These are phyloP conservation scores for Epichloe gansuensis DNA, from an alignment of 2,329 filamentous ascomycete species.

Conservation along the genomic window DNA sequence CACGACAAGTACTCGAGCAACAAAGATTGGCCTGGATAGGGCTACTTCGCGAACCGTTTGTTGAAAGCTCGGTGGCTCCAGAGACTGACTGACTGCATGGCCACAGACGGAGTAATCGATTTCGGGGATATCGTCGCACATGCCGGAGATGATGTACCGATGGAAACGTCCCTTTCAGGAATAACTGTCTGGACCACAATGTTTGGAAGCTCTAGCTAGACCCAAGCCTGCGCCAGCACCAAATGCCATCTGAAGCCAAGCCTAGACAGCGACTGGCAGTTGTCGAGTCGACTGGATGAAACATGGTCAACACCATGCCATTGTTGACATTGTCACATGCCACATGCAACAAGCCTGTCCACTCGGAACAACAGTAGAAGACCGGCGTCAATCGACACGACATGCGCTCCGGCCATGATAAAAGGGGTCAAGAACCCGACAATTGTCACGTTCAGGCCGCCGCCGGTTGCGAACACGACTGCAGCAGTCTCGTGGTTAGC, in stretches of 20 bases:
- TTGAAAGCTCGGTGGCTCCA: background rate
- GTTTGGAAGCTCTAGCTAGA: background rate
- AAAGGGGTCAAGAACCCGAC: background rate
- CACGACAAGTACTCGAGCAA: background rate
- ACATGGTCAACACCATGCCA: background rate
- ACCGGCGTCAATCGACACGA: background rate
- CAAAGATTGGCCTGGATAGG: background rate
- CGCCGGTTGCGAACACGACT: background rate
- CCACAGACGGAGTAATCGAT: background rate
- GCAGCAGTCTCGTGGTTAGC: background rate
- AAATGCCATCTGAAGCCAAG: background rate
- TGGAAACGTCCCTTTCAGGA: background rate
- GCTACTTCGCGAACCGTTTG: background rate
- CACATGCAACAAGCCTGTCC: background rate
- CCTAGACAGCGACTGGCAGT: background rate
- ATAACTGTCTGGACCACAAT: background rate
- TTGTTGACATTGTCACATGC: background rate
- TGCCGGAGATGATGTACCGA: background rate
- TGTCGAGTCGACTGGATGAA: background rate
- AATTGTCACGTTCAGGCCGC: background rate
- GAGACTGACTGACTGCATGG: no score
- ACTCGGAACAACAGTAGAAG: background rate
- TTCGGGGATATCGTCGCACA: background rate
- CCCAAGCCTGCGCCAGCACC: background rate
- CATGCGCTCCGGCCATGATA: background rate